Evolutionary conservation across 495 filamentous ascomycete species (phyloP).

Genomic region (Sphaerosporella brunnea): DNA sequence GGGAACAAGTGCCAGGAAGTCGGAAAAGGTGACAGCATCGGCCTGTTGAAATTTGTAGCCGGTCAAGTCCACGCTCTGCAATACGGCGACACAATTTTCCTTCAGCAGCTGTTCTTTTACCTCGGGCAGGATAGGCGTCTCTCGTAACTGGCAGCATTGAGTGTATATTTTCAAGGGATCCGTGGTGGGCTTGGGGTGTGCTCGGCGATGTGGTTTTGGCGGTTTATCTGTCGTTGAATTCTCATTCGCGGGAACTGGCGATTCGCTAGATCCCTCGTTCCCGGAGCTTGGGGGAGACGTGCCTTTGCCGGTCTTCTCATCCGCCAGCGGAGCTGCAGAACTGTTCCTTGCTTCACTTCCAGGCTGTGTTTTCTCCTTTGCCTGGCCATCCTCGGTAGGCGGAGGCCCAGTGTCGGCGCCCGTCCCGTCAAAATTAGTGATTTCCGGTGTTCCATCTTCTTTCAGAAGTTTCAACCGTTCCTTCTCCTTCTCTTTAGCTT

Average conservation of each 20-base stretch:
- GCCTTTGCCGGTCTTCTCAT: slow-evolving; percentile 13
- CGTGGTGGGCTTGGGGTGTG: slow-evolving; percentile 48
- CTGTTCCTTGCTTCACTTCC: slow-evolving; percentile 51
- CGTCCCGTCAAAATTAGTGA: neutral
- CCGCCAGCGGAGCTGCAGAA: slow-evolving; percentile 32
- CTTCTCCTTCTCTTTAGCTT: slow-evolving; percentile 15
- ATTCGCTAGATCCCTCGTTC: neutral
- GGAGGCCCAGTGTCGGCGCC: neutral
- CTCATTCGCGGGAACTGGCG: neutral
- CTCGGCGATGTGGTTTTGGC: slow-evolving; percentile 37
- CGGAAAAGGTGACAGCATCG: slow-evolving; percentile 70
- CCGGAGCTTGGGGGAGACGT: neutral
- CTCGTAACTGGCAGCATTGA: slow-evolving; percentile 80
- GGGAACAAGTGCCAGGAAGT: slow-evolving; percentile 87
- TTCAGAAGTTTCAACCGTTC: slow-evolving; percentile 8
- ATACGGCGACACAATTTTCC: slow-evolving; percentile 35
- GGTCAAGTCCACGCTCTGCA: slow-evolving; percentile 65
- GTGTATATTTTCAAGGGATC: slow-evolving; percentile 87
- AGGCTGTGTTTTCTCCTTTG: slow-evolving; percentile 34
- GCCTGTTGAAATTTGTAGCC: slow-evolving; percentile 65
- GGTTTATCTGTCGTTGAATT: slow-evolving; percentile 14
- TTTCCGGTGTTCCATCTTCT: slow-evolving; percentile 6
- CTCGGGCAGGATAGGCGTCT: slow-evolving; percentile 73
- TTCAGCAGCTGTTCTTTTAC: slow-evolving; percentile 60
- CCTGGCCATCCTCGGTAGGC: slow-evolving; percentile 23